Base-by-base conservation (phyloP, 805 yeast genomes). In the Candida germanica region DNA sequence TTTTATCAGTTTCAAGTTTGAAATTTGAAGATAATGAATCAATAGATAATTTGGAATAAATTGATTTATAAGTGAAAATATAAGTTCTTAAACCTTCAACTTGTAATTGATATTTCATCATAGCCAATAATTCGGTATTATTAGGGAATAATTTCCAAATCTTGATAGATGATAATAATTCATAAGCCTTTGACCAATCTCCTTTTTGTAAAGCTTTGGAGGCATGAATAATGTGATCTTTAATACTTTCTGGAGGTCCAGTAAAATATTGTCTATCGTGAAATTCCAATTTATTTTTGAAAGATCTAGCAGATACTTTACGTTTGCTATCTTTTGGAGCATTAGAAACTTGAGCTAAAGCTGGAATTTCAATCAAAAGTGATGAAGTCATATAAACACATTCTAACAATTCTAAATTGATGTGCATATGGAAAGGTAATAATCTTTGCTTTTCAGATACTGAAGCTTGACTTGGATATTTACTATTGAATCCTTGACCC, bases 361-460 rank as follows among this genome's bases (percentile, higher is more conserved):
- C 79, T 24, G 99, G 98, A 42, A 93, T 81, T 70, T 94, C 98
- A 48, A 87, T 77, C 56, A 93, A 75, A 64, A 93, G 70, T 20
- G 95, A 86, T 40, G 87, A 73, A 9, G 98, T 93, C 71, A 88
- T 77, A 73, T 83, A 91, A 31, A 87, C 95, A 58, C 94, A 84
- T 66, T 93, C 98, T 48, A 93, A 75, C 54, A 93, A 78, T 71
- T 94, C 98, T 51, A 91, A 71, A 66, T 93, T 93, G 62, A 93
- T 91, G 67, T 93, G 99, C 85, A 87, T 88, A 68, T 93, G 98
- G 83, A 84, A 93, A 40, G 99, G 99, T 58, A 93, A 73, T 59
- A 88, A 76, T 58, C 89, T 80, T 64, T 82, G 91, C 53, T 73
- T 78, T 55, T 84, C 95, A 43, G 73, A 76, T 30, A 72, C 63